phyloP scores from a whole-genome alignment of 495 filamentous ascomycete species.

The Penicillium fimorum region DNA sequence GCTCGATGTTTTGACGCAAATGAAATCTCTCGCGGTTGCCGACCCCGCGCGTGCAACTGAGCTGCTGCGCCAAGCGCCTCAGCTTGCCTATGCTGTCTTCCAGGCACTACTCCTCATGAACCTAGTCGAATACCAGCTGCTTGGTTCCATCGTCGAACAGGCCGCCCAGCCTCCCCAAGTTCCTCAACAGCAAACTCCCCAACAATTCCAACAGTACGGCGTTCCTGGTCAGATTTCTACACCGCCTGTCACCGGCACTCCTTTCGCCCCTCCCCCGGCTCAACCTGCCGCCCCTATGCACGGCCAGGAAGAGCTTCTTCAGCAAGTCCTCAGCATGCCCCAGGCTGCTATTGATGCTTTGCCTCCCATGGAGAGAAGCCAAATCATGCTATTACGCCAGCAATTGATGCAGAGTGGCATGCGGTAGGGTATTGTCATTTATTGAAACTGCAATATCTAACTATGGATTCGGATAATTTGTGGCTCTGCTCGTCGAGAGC shows the following conservation, averaged over 20 bases:
- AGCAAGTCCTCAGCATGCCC: conserved; percentile 72
- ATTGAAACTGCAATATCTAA: not conserved
- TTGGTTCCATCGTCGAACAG: conserved; percentile 59
- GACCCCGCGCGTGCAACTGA: conserved; percentile 85
- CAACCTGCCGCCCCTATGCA: conserved; percentile 47
- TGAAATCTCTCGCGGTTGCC: conserved; percentile 79
- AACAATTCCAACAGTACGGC: conserved; percentile 36
- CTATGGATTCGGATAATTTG: conserved; percentile 1
- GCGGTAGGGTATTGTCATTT: conserved; percentile 25
- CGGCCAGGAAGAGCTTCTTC: conserved; percentile 65
- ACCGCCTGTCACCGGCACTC: conserved; percentile 57
- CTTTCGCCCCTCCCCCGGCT: conserved; percentile 49
- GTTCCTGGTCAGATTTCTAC: conserved; percentile 50
- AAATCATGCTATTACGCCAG: conserved; percentile 70
- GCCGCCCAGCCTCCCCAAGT: conserved; percentile 41
- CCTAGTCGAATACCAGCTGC: conserved; percentile 69
- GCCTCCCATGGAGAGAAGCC: conserved; percentile 66
- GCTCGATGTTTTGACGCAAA: conserved; percentile 89
- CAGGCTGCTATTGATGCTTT: conserved; percentile 73
- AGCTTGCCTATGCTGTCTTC: conserved; percentile 94
- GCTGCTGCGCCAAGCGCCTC: conserved; percentile 82
- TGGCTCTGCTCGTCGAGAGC: not conserved
- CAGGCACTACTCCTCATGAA: conserved; percentile 91
- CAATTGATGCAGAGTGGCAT: conserved; percentile 50
- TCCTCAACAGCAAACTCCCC: conserved; percentile 29